A percentile compares a stretch with the other conserved stretches of the same genome.
phyloP scores from a whole-genome alignment of 371 early-diverging fungal genomes.

The Fennellomyces sp. region DNA sequence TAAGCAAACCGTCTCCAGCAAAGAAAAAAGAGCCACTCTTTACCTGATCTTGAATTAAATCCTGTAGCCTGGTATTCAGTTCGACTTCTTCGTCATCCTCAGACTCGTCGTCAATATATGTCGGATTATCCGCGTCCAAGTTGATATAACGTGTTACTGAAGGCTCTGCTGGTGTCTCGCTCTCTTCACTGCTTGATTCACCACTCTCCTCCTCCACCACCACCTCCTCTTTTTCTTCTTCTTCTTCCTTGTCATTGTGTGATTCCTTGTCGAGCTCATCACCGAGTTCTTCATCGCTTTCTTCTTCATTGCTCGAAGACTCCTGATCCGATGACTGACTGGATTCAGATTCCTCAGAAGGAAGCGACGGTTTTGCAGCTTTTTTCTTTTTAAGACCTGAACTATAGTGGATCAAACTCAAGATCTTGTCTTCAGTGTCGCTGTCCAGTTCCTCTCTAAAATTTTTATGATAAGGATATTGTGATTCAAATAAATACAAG shows the following conservation, averaged over 20 bases:
- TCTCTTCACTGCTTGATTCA: neutral
- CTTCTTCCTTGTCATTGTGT: too few species aligned
- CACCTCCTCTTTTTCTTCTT: neutral
- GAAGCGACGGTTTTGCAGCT: neutral
- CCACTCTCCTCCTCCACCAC: neutral
- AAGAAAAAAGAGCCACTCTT: too few species aligned
- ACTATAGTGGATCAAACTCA: slow-evolving; percentile 5
- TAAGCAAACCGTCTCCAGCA: too few species aligned
- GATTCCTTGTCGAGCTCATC: too few species aligned
- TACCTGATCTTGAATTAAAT: slow-evolving; percentile 12
- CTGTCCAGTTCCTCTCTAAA: slow-evolving; percentile 9
- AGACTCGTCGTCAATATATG: slow-evolving; percentile 2
- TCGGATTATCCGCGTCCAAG: neutral
- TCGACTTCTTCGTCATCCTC: slow-evolving; percentile 7
- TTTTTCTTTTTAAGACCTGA: neutral
- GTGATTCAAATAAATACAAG: neutral
- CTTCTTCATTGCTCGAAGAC: too few species aligned
- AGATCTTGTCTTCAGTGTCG: slow-evolving; percentile 6
- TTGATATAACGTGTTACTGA: slow-evolving; percentile 6
- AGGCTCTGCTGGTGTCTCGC: neutral
- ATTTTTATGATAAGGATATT: neutral
- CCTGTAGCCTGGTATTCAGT: neutral
- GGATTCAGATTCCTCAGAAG: too few species aligned
- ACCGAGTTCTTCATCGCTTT: too few species aligned
- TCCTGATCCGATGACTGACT: too few species aligned